Evolutionary conservation across 148 eudicot genomes (phyloP).

Genomic region (Vaccinium myrtillus): DNA sequence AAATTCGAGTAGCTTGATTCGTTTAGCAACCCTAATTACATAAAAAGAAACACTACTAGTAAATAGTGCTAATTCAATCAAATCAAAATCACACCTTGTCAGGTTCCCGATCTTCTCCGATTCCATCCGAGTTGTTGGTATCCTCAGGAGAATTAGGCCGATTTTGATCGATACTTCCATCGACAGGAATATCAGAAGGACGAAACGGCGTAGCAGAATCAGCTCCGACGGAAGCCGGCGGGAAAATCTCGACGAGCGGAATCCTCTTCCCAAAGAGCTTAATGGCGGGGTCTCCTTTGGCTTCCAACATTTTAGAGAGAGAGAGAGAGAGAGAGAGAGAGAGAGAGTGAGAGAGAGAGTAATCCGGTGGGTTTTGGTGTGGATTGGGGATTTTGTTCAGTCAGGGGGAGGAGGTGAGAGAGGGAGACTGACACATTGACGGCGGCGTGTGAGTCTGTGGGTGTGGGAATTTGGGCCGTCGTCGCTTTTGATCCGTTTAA

Average conservation of each 20-base stretch:
- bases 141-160: background rate
- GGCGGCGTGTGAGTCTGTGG: background rate
- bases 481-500: constrained; percentile 1
- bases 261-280: constrained; percentile 62
- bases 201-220: background rate
- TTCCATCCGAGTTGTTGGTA: background rate
- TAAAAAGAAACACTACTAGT: too few species aligned
- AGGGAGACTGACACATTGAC: background rate
- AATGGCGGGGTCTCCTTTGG: constrained; percentile 44
- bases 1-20: too few species aligned
- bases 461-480: background rate
- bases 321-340: too few species aligned
- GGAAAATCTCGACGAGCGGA: constrained; percentile 25
- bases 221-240: constrained; percentile 4
- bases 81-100: constrained; percentile 20
- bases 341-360: too few species aligned
- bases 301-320: constrained; percentile 31
- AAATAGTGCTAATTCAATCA: background rate
- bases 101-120: constrained; percentile 8
- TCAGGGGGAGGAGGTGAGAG: background rate
- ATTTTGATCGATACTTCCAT: background rate
- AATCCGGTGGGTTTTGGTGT: background rate
- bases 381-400: background rate
- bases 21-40: too few species aligned
- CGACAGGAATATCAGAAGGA: background rate